Base-by-base conservation (phyloP, 2,329 filamentous ascomycete genomes). In the Alternaria consortialis region DNA sequence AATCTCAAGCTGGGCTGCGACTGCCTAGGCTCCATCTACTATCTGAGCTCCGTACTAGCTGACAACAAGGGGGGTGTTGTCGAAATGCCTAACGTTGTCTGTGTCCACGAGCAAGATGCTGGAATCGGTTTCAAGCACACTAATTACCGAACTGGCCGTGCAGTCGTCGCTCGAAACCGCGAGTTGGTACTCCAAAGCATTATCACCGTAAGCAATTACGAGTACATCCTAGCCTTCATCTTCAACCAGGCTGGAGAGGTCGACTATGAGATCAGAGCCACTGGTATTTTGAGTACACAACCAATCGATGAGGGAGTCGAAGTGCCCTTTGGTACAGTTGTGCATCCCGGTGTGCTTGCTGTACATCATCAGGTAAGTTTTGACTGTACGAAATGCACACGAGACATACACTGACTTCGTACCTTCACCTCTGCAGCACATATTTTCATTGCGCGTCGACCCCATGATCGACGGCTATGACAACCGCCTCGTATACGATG, bases 71-170 rank as follows among this genome's bases (percentile, higher is more conserved):
- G 88, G 17, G 82, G 84, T 15, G 83, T 86, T 0, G 72, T 86
- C 2, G 78, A 83, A 1, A 85, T 90, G 81, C 85, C 88, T n/a
- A 91, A 91, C 60, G 85, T 88, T 12, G 81, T 91, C 37, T 91
- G 89, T 71, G 83, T 91, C 51, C 89, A 91, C 72, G 89, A 91
- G 72, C 88, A 91, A 75, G 89, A 91, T 66, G 86, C 83, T 25
- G 89, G 89, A 4, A 87, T 90, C 58, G 86, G 86, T 40, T 90
- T 88, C 84, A 91, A 91, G 72, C 89, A 91, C 77, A 91, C 88
- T 50, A 91, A 91, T 75, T 90, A 90, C 78, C 82, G 89, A 9
- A 90, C 88, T 5, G 86, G 85, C 0, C 82, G 87, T 9, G 88
- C 89, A 2, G 88, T 86, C 0, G 83, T 90, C 5, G 85, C 86